Evolutionary conservation across 768 basidiomycete genomes (phyloP).

Genomic region (Trametes cingulata): DNA sequence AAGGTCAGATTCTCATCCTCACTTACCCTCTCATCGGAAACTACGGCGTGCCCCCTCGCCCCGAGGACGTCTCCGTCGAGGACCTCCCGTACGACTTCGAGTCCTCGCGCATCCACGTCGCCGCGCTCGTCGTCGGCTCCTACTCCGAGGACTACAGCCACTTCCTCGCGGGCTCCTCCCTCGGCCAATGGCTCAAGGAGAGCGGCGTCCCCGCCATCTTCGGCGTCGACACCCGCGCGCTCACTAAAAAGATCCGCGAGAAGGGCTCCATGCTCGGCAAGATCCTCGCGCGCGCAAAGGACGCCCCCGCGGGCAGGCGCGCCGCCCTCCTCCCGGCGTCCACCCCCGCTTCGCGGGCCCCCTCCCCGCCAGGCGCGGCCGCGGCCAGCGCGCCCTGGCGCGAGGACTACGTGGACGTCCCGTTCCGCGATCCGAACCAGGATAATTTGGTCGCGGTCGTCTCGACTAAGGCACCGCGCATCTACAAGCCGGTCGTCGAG

Average conservation of each 20-base stretch:
- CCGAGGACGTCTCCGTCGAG: constrained; percentile 44
- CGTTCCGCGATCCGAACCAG: constrained; percentile 86
- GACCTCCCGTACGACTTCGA: constrained; percentile 80
- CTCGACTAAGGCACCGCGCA: constrained; percentile 65
- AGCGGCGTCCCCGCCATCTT: constrained; percentile 92
- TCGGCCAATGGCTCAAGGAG: constrained; percentile 93
- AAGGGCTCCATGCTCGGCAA: constrained; percentile 92
- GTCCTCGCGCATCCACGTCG: constrained; percentile 91
- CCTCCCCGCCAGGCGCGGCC: constrained; percentile 54
- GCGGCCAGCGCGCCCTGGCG: constrained; percentile 59
- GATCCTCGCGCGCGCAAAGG: constrained; percentile 65
- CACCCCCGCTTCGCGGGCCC: constrained; percentile 45
- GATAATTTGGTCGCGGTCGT: constrained; percentile 91
- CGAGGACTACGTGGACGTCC: constrained; percentile 78
- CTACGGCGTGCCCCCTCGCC: constrained; percentile 90
- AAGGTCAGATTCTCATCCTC: constrained; percentile 95
- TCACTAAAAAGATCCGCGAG: constrained; percentile 95
- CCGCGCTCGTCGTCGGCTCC: constrained; percentile 89
- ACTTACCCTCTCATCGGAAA: constrained; percentile 98
- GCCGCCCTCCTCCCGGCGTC: constrained; percentile 38
- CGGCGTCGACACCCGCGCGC: constrained; percentile 93
- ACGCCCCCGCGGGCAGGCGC: constrained; percentile 42
- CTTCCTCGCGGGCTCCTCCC: constrained; percentile 85
- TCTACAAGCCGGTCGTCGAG: constrained; percentile 62
- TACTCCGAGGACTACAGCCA: constrained; percentile 96